Conservation (phyloP, 2,329 filamentous ascomycete species). For the Cercospora sp. region DNA sequence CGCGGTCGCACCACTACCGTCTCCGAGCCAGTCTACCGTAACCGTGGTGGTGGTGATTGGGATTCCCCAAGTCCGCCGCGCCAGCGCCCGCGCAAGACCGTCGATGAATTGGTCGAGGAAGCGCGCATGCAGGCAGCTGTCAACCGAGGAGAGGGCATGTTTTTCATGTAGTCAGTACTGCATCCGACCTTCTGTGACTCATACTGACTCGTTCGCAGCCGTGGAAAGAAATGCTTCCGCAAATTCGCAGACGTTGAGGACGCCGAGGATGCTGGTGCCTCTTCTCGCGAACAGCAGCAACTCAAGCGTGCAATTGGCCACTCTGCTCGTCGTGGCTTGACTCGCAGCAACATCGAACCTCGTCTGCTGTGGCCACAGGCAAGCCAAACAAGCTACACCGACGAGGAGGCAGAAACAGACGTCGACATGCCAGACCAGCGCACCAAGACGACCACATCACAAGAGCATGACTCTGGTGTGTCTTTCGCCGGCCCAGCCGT, state of each 20-base stretch:
- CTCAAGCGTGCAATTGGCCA: constrained; percentile 43
- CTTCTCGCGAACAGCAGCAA: constrained; percentile 35
- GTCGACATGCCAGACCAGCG: constrained; percentile 41
- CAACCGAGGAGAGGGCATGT: constrained; percentile 67
- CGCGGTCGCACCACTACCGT: constrained; percentile 19
- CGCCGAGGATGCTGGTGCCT: constrained; percentile 33
- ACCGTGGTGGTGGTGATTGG: constrained; percentile 22
- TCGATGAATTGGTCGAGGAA: constrained; percentile 57
- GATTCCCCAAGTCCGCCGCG: constrained; percentile 21
- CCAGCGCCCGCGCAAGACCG: constrained; percentile 55
- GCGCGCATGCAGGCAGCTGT: constrained; percentile 60
- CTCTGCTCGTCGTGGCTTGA: constrained; percentile 53
- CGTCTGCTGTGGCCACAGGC: constrained; percentile 55
- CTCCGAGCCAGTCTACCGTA: constrained; percentile 41
- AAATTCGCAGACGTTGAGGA: constrained; percentile 55
- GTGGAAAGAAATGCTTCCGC: constrained; percentile 76
- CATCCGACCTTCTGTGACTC: constrained; percentile 1
- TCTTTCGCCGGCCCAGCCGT: neutral
- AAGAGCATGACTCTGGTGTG: constrained; percentile 1
- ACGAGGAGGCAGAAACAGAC: constrained; percentile 59
- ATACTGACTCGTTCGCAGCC: constrained; percentile 53
- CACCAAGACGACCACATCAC: constrained; percentile 15
- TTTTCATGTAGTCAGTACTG: constrained; percentile 72
- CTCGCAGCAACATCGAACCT: constrained; percentile 69
- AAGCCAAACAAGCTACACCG: constrained; percentile 52